Percentiles rank a stretch among this genome's conserved stretches.
phyloP scores from a whole-genome alignment of 2,329 filamentous ascomycete genomes.

The Ceratocystis variospora region DNA sequence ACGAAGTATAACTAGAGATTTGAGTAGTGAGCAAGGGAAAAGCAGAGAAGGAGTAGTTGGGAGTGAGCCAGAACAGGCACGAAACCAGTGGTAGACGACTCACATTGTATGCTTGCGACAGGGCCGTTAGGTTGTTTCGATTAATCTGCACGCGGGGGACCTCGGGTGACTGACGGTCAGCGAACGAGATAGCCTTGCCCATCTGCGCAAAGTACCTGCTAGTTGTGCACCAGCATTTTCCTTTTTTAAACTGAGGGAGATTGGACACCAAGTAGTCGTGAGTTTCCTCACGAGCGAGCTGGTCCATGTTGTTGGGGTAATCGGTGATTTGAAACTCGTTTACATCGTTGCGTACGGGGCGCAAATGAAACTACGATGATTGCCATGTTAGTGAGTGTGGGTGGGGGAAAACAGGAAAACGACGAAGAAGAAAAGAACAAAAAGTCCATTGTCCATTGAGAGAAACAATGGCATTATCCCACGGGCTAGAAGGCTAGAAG shows the following conservation, averaged over 20 bases:
- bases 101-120: slow-evolving; percentile 46
- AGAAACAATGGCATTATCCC: neutral
- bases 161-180: slow-evolving; percentile 1
- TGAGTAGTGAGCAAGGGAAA: neutral
- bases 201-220: neutral
- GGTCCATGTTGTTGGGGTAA: neutral
- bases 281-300: neutral
- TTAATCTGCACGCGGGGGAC: slow-evolving; percentile 26
- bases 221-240: neutral
- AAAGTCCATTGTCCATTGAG: neutral
- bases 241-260: too few relatives aligned
- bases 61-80: neutral
- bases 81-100: slow-evolving; percentile 19
- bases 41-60: neutral
- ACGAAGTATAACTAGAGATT: slow-evolving; percentile 42
- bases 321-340: neutral
- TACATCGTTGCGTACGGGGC: neutral
- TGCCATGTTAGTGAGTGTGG: neutral
- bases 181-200: neutral
- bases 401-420: neutral
- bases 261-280: too few relatives aligned
- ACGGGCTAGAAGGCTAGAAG: neutral
- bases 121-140: slow-evolving; percentile 43
- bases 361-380: neutral
- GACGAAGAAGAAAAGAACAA: neutral